phyloP scores from a whole-genome alignment of 495 filamentous ascomycete species.

The Neurospora discreta region DNA sequence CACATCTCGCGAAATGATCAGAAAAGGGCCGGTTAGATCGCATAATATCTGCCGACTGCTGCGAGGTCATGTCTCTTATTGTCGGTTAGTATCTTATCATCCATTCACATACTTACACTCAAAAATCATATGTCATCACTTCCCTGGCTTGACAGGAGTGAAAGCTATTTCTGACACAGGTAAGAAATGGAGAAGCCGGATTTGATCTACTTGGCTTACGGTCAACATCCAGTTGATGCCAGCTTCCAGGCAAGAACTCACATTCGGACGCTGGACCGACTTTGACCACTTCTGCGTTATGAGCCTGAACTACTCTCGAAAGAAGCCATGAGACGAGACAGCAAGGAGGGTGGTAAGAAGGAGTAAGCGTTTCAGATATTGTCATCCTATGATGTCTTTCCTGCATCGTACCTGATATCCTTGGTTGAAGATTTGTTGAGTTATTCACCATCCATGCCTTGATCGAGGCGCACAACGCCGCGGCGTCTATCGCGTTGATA shows the following conservation, averaged over 20 bases:
- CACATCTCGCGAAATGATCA: background rate
- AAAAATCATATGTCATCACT: background rate
- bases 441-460: background rate
- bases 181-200: background rate
- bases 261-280: background rate
- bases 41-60: background rate
- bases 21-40: background rate
- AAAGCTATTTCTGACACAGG: background rate
- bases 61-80: background rate
- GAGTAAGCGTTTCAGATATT: background rate
- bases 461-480: background rate
- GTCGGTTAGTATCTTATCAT: background rate
- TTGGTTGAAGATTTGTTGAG: background rate
- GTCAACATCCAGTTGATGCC: background rate
- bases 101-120: background rate
- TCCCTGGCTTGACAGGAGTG: background rate
- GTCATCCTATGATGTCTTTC: background rate
- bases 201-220: background rate
- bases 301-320: background rate
- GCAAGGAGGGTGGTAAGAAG: background rate
- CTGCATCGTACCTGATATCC: background rate
- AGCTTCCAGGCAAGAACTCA: background rate
- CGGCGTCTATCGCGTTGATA: background rate
- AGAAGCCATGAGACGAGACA: background rate
- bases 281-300: background rate